A percentile compares a stretch with the other conserved stretches of the same genome.
phyloP scores from a whole-genome alignment of 805 yeast genomes.

The Monosporozyma siamensis region DNA sequence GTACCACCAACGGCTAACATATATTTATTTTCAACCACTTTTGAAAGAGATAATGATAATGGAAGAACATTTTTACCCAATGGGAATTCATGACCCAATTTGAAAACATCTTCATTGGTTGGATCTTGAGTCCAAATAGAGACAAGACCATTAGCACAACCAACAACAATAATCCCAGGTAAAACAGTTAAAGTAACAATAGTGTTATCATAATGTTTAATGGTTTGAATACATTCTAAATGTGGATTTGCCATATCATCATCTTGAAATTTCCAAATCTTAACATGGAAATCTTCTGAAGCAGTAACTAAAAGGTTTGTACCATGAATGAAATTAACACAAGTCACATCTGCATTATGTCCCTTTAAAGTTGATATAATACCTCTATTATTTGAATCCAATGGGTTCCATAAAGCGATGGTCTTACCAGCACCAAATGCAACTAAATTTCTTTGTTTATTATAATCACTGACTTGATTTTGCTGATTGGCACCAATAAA shows the following conservation, averaged over 20 bases:
- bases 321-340: slow-evolving; percentile 48
- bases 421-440: slow-evolving; percentile 67
- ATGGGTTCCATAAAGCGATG: slow-evolving; percentile 64
- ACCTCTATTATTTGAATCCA: slow-evolving; percentile 35
- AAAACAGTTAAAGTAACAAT: slow-evolving; percentile 45
- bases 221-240: slow-evolving; percentile 23
- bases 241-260: slow-evolving; percentile 1
- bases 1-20: slow-evolving; percentile 72
- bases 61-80: slow-evolving; percentile 23
- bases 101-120: slow-evolving; percentile 14
- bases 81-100: slow-evolving; percentile 18
- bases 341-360: slow-evolving; percentile 55
- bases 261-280: slow-evolving; percentile 43
- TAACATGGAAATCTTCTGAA: slow-evolving; percentile 56
- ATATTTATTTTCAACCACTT: slow-evolving; percentile 27
- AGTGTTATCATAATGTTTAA: slow-evolving; percentile 39
- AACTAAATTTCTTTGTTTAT: slow-evolving; percentile 31
- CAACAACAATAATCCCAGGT: slow-evolving; percentile 41
- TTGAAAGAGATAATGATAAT: slow-evolving; percentile 20
- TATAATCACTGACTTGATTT: slow-evolving; percentile 48
- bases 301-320: slow-evolving; percentile 45
- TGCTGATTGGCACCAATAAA: slow-evolving; percentile 70
- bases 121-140: slow-evolving; percentile 39
- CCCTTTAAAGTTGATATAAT: slow-evolving; percentile 48
- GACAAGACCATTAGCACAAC: slow-evolving; percentile 54